Evolutionary conservation across 2,329 filamentous ascomycete species (phyloP).

Genomic region (Nigrospora osmanthi): DNA sequence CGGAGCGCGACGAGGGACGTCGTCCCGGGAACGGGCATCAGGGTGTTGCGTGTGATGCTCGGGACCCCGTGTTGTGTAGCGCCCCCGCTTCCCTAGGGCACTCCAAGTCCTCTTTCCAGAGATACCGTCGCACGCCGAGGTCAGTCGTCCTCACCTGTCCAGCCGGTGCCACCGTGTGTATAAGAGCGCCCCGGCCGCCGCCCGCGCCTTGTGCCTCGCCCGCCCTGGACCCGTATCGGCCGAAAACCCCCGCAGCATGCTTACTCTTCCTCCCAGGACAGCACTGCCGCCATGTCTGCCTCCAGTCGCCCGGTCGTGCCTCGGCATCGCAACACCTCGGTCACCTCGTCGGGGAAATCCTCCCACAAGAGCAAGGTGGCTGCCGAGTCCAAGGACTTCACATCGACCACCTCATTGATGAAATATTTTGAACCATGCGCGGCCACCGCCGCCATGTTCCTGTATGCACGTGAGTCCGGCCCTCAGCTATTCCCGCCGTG

Average conservation of each 20-base stretch:
- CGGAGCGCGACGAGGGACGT: constrained; percentile 15
- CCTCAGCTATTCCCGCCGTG: neutral
- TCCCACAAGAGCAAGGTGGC: constrained; percentile 35
- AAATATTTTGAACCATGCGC: constrained; percentile 77
- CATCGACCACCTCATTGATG: constrained; percentile 36
- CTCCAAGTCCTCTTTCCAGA: constrained; percentile 24
- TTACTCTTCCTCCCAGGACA: constrained; percentile 14
- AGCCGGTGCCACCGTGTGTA: neutral
- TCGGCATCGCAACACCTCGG: constrained; percentile 52
- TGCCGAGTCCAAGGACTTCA: constrained; percentile 42
- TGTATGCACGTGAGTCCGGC: constrained; percentile 56
- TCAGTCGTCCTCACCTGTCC: constrained; percentile 12
- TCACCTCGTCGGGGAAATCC: constrained; percentile 45
- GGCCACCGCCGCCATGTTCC: constrained; percentile 81
- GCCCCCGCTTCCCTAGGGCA: constrained; percentile 28
- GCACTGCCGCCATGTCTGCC: constrained; percentile 47
- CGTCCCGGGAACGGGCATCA: constrained; percentile 28
- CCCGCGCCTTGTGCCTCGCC: too few species aligned
- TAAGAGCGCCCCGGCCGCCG: constrained; percentile 1
- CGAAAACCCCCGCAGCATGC: constrained; percentile 5
- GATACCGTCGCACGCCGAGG: constrained; percentile 20
- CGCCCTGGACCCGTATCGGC: neutral
- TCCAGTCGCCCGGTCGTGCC: constrained; percentile 37
- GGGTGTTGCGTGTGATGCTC: constrained; percentile 33
- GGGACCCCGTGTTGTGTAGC: constrained; percentile 30